These are phyloP conservation scores for Cladosporium halotolerans DNA, from an alignment of 2,329 filamentous ascomycete genomes.

Conservation along the genomic window DNA sequence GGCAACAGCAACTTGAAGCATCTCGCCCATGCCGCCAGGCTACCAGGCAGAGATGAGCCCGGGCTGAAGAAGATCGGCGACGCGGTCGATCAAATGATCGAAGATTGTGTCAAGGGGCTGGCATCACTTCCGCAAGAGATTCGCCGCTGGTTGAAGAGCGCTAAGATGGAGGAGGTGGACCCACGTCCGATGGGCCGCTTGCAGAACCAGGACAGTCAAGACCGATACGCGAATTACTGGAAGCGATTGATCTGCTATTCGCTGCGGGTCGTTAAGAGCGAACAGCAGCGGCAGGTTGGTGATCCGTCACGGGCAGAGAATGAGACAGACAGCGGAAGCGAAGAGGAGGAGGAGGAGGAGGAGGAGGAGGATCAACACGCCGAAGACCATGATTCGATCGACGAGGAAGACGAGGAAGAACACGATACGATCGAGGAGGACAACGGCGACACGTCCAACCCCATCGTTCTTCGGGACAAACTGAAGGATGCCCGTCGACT, in stretches of 20 bases:
- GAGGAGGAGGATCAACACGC: background rate
- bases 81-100: background rate
- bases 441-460: background rate
- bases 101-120: background rate
- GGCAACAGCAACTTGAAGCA: background rate
- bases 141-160: background rate
- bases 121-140: background rate
- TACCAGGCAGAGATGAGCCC: background rate
- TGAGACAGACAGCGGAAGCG: background rate
- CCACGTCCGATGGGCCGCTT: background rate
- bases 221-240: background rate
- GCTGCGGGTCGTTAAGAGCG: background rate
- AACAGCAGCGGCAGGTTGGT: background rate
- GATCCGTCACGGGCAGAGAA: background rate
- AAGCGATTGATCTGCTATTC: background rate
- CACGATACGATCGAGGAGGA: background rate
- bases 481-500: background rate
- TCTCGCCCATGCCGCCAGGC: background rate
- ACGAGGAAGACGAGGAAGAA: background rate
- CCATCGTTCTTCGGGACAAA: background rate
- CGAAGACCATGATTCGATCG: background rate
- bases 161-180: background rate
- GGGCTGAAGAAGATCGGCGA: background rate
- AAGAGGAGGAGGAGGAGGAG: background rate
- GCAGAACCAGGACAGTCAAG: background rate